A percentile compares a stretch with the other conserved stretches of the same genome.
These are phyloP conservation scores for Pterocarpus santalinus DNA, from an alignment of 306 rosid species.

Conservation along the genomic window DNA sequence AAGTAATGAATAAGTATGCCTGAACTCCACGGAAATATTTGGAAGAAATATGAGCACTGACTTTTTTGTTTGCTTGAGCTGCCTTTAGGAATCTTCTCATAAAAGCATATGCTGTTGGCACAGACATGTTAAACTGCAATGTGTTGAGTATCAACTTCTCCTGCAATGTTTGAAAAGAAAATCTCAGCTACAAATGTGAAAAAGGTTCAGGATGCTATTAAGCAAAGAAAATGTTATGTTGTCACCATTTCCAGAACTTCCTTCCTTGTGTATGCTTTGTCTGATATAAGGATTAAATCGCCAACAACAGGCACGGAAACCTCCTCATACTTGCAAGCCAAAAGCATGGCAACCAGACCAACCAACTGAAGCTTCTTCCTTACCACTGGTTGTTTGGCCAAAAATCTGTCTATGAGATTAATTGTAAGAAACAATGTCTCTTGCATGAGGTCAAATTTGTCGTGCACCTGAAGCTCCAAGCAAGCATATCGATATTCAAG, in stretches of 20 bases:
- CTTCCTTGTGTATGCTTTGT: constrained; percentile 80
- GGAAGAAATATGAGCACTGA: constrained; percentile 29
- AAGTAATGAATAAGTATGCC: neutral
- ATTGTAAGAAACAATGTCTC: constrained; percentile 92
- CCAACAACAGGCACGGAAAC: constrained; percentile 92
- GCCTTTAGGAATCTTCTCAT: constrained; percentile 92
- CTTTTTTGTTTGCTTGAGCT: constrained; percentile 88
- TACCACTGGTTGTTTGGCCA: constrained; percentile 65
- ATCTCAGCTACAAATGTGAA: constrained; percentile 16
- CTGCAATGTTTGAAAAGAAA: constrained; percentile 53
- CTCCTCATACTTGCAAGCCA: constrained; percentile 98
- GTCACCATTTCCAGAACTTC: constrained; percentile 92
- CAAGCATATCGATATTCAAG: constrained; percentile 12
- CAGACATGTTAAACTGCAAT: constrained; percentile 90
- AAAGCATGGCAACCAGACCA: constrained; percentile 96
- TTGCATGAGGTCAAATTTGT: constrained; percentile 86
- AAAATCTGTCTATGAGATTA: constrained; percentile 86
- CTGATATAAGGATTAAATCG: constrained; percentile 89
- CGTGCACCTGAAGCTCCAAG: constrained; percentile 77
- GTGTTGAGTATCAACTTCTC: constrained; percentile 86
- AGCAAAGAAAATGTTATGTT: neutral
- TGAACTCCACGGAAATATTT: neutral
- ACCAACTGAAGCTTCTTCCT: constrained; percentile 98
- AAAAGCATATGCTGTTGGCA: constrained; percentile 88
- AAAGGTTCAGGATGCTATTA: neutral